A percentile compares a stretch with the other conserved stretches of the same genome.
Evolutionary conservation across 164 flowering plant species (phyloP).

Genomic region (Nelumbo lutea): DNA sequence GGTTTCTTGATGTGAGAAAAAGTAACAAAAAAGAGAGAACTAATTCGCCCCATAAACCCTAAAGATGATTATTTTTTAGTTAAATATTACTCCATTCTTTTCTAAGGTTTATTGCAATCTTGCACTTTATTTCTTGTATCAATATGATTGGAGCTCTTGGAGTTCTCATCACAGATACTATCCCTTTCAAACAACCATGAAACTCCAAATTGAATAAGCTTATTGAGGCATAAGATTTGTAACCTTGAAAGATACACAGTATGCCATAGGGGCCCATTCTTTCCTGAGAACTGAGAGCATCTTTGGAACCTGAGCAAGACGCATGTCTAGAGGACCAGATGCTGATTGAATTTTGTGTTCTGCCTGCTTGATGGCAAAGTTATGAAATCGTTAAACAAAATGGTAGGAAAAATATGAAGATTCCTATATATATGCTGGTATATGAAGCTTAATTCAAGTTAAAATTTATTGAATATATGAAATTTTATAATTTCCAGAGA

Average conservation of each 20-base stretch:
- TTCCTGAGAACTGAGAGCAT: constrained; percentile 75
- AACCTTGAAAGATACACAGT: constrained; percentile 89
- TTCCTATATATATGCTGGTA: neutral
- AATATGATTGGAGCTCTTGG: too few species aligned
- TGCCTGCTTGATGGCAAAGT: constrained; percentile 29
- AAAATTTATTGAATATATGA: too few species aligned
- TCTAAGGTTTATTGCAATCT: too few species aligned
- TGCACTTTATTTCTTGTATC: too few species aligned
- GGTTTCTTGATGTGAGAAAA: too few species aligned
- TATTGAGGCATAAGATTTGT: constrained; percentile 5
- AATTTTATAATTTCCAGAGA: too few species aligned
- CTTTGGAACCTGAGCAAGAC: constrained; percentile 83
- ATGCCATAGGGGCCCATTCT: constrained; percentile 80
- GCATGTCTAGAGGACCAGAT: constrained; percentile 84
- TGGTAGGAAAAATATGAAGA: neutral
- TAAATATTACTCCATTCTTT: too few species aligned
- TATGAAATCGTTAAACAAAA: neutral
- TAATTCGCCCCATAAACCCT: too few species aligned
- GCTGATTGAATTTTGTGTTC: constrained; percentile 95
- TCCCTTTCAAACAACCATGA: too few species aligned
- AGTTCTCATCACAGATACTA: too few species aligned
- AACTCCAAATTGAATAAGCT: neutral
- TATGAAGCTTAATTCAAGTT: neutral
- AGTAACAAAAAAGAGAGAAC: too few species aligned
- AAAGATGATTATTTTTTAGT: too few species aligned